A percentile compares a stretch with the other conserved stretches of the same genome.
Conservation (phyloP, 495 filamentous ascomycete species). For the Talaromyces stipitatus region DNA sequence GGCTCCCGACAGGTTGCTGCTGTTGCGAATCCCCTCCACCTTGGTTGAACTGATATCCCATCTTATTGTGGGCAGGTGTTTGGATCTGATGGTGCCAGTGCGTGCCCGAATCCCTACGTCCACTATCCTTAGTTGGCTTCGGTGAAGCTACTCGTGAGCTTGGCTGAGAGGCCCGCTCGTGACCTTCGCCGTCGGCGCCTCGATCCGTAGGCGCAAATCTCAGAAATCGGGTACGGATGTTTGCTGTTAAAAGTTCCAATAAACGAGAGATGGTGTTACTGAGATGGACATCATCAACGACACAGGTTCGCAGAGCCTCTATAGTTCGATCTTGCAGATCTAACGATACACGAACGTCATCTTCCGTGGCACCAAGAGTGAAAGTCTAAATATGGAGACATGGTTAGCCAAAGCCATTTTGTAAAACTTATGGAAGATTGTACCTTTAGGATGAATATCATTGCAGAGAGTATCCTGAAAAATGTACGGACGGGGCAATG, state of each 20-base stretch:
- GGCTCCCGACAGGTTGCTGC: conserved; percentile 20
- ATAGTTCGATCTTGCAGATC: conserved; percentile 74
- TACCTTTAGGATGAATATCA: conserved; percentile 86
- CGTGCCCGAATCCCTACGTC: conserved; percentile 24
- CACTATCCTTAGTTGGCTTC: conserved; percentile 20
- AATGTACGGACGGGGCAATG: conserved; percentile 91
- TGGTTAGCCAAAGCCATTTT: background rate
- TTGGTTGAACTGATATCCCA: conserved; percentile 3
- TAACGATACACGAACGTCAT: conserved; percentile 76
- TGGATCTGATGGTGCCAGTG: conserved; percentile 23
- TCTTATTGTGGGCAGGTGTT: conserved; percentile 9
- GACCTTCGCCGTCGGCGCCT: conserved; percentile 29
- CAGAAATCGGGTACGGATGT: conserved; percentile 68
- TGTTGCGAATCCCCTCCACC: conserved; percentile 8
- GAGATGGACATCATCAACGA: conserved; percentile 96
- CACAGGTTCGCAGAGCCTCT: conserved; percentile 70
- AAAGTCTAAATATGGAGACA: conserved; percentile 56
- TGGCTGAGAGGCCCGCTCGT: conserved; percentile 30
- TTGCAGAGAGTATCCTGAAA: conserved; percentile 88
- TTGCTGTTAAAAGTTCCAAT: conserved; percentile 69
- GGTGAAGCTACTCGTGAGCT: conserved; percentile 30
- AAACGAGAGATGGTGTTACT: conserved; percentile 90
- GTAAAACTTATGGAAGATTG: background rate
- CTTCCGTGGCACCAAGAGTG: conserved; percentile 82
- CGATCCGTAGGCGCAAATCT: conserved; percentile 41